phyloP scores from a whole-genome alignment of 2,329 filamentous ascomycete species.

The Apiospora sp. region DNA sequence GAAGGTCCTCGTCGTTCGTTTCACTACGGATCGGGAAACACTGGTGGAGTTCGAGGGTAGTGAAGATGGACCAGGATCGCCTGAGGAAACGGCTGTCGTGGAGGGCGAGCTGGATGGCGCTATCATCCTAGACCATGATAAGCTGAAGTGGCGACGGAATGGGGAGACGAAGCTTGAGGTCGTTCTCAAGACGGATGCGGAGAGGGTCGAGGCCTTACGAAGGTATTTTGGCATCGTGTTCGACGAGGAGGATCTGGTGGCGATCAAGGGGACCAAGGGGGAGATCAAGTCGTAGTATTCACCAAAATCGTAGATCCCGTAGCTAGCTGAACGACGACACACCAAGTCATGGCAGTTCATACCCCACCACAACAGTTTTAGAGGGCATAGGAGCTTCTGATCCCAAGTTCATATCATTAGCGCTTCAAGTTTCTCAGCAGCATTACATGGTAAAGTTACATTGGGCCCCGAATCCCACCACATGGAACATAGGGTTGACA shows the following conservation, averaged over 20 bases:
- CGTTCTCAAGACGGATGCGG: constrained; percentile 48
- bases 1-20: constrained; percentile 46
- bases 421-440: background rate
- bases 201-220: constrained; percentile 52
- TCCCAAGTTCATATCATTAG: background rate
- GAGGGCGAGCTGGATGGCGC: constrained; percentile 41
- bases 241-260: constrained; percentile 32
- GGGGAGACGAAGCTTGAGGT: constrained; percentile 49
- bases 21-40: constrained; percentile 46
- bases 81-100: constrained; percentile 47
- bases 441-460: too few relatives aligned
- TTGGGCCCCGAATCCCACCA: too few relatives aligned
- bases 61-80: constrained; percentile 30
- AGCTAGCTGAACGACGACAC: background rate
- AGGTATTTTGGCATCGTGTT: constrained; percentile 55
- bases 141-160: constrained; percentile 50
- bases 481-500: background rate
- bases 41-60: constrained; percentile 32
- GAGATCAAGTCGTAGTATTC: constrained; percentile 22
- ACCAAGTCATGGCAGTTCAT: background rate
- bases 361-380: background rate
- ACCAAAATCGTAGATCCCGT: background rate
- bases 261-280: constrained; percentile 27
- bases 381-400: background rate
- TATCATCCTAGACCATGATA: constrained; percentile 48